Conservation (phyloP, 148 eudicot genomes). For the Tetragonia tetragonoides region DNA sequence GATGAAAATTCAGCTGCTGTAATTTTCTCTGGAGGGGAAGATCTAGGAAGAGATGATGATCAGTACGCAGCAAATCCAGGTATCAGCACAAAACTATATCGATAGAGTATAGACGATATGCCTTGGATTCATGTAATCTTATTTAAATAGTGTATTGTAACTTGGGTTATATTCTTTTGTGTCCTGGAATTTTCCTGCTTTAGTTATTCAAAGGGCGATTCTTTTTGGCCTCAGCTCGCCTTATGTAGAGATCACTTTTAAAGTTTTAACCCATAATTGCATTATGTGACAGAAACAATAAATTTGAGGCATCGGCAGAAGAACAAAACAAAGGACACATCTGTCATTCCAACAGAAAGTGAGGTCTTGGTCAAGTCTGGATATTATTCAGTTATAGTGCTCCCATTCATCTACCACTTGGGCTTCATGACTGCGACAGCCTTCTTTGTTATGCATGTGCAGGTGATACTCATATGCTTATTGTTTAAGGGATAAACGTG, state of each 20-base stretch:
- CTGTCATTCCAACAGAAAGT: slow-evolving; percentile 25
- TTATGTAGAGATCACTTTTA: neutral
- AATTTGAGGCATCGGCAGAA: slow-evolving; percentile 46
- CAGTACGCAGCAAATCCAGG: slow-evolving; percentile 41
- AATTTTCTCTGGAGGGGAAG: slow-evolving; percentile 20
- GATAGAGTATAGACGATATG: neutral
- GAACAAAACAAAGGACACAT: slow-evolving; percentile 24
- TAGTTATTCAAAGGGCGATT: neutral
- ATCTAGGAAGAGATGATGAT: slow-evolving; percentile 16
- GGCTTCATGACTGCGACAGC: slow-evolving; percentile 81
- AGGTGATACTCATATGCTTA: slow-evolving; percentile 43
- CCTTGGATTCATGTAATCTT: neutral
- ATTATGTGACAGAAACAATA: slow-evolving; percentile 37
- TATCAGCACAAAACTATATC: slow-evolving; percentile 8
- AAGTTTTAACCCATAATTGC: neutral
- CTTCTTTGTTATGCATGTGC: slow-evolving; percentile 91
- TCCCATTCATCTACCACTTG: slow-evolving; percentile 80
- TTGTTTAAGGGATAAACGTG: too few species aligned
- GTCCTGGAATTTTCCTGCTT: neutral
- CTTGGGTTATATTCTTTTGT: neutral
- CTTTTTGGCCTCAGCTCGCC: neutral
- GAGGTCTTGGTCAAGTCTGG: slow-evolving; percentile 28
- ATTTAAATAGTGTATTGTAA: neutral
- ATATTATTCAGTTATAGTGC: slow-evolving; percentile 37
- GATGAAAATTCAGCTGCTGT: slow-evolving; percentile 27